Evolutionary conservation across 352 stramenopile species (phyloP), one percentile per base, ranked within the genome.

Genomic region (Globisporangium emineosum): DNA sequence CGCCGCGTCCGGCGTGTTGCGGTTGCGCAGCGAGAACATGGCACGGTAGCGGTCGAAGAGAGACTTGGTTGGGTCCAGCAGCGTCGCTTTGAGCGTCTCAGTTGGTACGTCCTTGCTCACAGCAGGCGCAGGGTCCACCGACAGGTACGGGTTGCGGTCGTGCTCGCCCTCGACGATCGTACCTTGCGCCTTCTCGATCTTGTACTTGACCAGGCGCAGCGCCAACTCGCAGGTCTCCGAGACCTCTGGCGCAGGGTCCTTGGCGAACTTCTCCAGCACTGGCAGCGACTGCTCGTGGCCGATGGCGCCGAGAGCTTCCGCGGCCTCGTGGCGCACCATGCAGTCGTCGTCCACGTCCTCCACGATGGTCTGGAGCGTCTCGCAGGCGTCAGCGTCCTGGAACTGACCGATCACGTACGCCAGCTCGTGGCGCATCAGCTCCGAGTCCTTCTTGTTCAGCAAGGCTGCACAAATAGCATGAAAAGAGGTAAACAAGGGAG

Each of bases 341-440:
- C 77, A 79, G 69, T 97, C 89, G 70, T 99, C 92, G 10, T 83
- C 79, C 17, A 86, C 88, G 73, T 98, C 89, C 7, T 74, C 68
- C 27, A 98, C 78, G 27, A 98, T 78, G 30, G 75, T 55, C 57
- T 91, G 69, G 21, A 98, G 79, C 57, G 76, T 86, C 29, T 80
- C 76, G 58, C 89, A 95, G 1, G 91, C 89, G 51, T 82, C 72
- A 10, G 76, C 72, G 83, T 98, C 81, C 74, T 98, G 90, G 75
- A 99, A 96, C 76, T 99, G 97, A 47, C 97, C 97, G 33, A 99
- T 92, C 10, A 99, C 96, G 78, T 99, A 99, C 9, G 97, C 97
- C 40, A 99, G 74, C 77, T 99, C 97, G 83, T 99, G 97, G 56
- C 97, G 86, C 68, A 99, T 93, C 35, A 99, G 80, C 54, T 97